Base-by-base conservation (phyloP, 1,139 yeast species). In the Arxiozyma telluris region DNA sequence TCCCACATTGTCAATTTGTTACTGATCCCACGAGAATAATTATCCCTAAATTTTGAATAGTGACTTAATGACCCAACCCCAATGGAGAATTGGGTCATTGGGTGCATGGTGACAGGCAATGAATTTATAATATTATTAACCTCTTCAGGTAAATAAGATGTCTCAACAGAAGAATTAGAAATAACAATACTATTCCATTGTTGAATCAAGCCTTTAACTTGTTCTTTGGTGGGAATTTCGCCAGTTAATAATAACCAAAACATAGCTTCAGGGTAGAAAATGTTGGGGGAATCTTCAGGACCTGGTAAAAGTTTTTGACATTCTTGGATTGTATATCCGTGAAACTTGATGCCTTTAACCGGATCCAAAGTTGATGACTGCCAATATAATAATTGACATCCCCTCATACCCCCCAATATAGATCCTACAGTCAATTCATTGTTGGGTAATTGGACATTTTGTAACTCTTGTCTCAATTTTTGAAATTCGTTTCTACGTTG, bases 21-120 rank as follows among this genome's bases (percentile, higher is more conserved):
- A 64, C 85, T 90, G 6, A 46, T 23, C 72, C 97, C 97, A 60
- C 80, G 73, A 67, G 93, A 96, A 72, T 90, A 90, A 59, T 95
- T 94, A 76, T 84, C 82, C 62, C 96, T 96, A 73, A 90, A 90
- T 70, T 80, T 83, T 53, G 96, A 88, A 74, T 87, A 94, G 60
- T 89, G 82, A 79, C 89, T 95, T 72, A 90, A 81, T 58, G 96
- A 94, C 57, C 93, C 86, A 54, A 90, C 84, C 53, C 96, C 96
- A 72, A 90, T 88, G 61, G 96, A 85, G 73, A 90, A 84, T 75
- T 90, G 97, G 55, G 97, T 94, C 98, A 90, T 90, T 74, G 98
- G 98, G 75, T 90, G 98, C 74, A 90, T 81, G 71, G 84, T 82
- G 51, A 84, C 75, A 62, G 97, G 97, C 65, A 91, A 81, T 65